A percentile compares a stretch with the other conserved stretches of the same genome.
phyloP scores from a whole-genome alignment of 371 early-diverging fungal genomes.

The Globomyces sp. region DNA sequence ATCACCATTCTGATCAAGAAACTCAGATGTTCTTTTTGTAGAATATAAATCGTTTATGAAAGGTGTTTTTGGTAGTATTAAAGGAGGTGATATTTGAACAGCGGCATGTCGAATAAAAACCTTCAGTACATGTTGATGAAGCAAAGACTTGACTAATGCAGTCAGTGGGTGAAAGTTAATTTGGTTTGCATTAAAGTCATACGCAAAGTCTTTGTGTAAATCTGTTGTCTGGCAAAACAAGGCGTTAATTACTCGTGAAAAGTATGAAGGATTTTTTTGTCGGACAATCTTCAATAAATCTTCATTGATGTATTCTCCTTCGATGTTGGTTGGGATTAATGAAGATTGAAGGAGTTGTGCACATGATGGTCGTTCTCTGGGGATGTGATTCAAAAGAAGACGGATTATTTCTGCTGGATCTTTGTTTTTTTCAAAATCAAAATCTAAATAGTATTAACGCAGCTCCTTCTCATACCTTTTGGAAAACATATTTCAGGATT shows the following conservation, averaged over 20 bases:
- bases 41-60: conserved; percentile 19
- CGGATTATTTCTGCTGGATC: conserved; percentile 69
- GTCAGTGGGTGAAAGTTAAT: conserved; percentile 17
- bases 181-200: conserved; percentile 68
- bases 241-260: conserved; percentile 74
- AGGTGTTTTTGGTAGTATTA: conserved; percentile 82
- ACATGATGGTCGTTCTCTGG: conserved; percentile 81
- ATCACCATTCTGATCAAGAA: conserved; percentile 80
- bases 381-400: conserved; percentile 70
- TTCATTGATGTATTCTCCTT: conserved; percentile 90
- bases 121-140: conserved; percentile 20
- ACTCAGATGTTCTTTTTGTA: conserved; percentile 69
- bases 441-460: conserved; percentile 38
- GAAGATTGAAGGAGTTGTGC: conserved; percentile 66
- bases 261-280: conserved; percentile 81
- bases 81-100: conserved; percentile 76
- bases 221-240: conserved; percentile 78
- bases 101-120: conserved; percentile 89
- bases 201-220: conserved; percentile 85
- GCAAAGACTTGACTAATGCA: conserved; percentile 10
- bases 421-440: conserved; percentile 33
- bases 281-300: conserved; percentile 88
- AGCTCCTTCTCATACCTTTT: conserved; percentile 40
- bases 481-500: conserved; percentile 70
- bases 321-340: conserved; percentile 37